Base-by-base conservation (phyloP, 2,329 filamentous ascomycete species). In the Talaromyces sp. region DNA sequence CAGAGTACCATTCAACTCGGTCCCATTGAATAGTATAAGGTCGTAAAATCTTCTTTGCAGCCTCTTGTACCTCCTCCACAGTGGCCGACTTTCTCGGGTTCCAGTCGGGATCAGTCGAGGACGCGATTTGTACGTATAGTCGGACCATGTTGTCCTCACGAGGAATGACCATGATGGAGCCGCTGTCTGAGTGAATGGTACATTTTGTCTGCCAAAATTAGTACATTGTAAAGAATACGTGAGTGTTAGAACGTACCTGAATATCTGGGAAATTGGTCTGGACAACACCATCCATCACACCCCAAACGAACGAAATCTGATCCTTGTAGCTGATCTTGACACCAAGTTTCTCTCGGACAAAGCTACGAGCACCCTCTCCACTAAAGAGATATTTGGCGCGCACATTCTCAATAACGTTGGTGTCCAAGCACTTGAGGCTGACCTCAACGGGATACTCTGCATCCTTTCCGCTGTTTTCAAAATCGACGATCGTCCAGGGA, bases 391-490 rank as follows among this genome's bases (percentile, higher is more conserved):
- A 88, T 76, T 87, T 88, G 47, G 86, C 78, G 64, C 85, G 81
- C 11, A 88, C 81, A 1, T 81, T 93, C 78, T 96, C 90, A 43
- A 83, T 83, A 9, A 83, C 80, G 25, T 86, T 86, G 35, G 91
- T 91, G 72, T 96, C 90, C 15, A 93, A 83, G 71, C 93, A 90
- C 73, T 89, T 87, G 57, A 97, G 80, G 66, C 88, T 84, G 33
- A 97, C 92, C 69, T 91, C 85, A 1, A 97, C 90, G 0, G 93
- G 93, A 73, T 95, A 96, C 27, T 87, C 85, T 69, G 86, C 82
- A 69, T 88, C 84, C 63, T 79, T 77, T 33, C 83, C 85, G 71
- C 87, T 85, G 62, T 87, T 88, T 70, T 84, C 79, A 74, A 89
- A 89, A 1, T 82, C 84, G 27, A 82, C 83, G 60, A 89, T 88